A percentile compares a stretch with the other conserved stretches of the same genome.
Conservation (phyloP, 352 stramenopile genomes). For the Phytophthora crassamura region DNA sequence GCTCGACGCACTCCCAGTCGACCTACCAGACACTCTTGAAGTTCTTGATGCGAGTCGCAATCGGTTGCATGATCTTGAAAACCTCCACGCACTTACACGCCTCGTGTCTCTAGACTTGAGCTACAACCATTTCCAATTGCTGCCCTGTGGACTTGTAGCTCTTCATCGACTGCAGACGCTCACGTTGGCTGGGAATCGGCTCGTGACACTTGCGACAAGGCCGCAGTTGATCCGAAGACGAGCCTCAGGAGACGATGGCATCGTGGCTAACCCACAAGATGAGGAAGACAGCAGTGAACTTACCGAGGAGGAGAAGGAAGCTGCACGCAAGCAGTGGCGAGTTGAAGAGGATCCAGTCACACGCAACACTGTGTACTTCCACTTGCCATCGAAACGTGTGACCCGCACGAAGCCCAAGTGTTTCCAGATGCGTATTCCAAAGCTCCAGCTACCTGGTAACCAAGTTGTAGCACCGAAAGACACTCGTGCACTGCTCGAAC, state of each 20-base stretch:
- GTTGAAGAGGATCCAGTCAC: slow-evolving; percentile 64
- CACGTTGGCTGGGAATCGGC: slow-evolving; percentile 54
- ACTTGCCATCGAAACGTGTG: slow-evolving; percentile 52
- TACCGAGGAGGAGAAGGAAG: slow-evolving; percentile 44
- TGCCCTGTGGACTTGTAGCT: slow-evolving; percentile 56
- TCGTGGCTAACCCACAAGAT: slow-evolving; percentile 13
- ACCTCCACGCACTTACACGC: slow-evolving; percentile 52
- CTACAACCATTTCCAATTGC: slow-evolving; percentile 67
- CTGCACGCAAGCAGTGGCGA: slow-evolving; percentile 49
- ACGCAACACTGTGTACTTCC: slow-evolving; percentile 57
- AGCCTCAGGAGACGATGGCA: slow-evolving; percentile 10
- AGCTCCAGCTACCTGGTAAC: slow-evolving; percentile 38
- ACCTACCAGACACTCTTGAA: slow-evolving; percentile 47
- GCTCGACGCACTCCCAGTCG: slow-evolving; percentile 47
- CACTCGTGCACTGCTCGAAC: slow-evolving; percentile 24
- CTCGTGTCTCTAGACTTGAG: slow-evolving; percentile 65
- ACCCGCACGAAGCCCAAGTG: slow-evolving; percentile 61
- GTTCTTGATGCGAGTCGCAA: slow-evolving; percentile 56
- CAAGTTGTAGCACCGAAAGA: slow-evolving; percentile 6
- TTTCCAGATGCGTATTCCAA: slow-evolving; percentile 59
- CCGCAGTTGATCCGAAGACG: slow-evolving; percentile 31
- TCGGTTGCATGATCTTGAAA: slow-evolving; percentile 52
- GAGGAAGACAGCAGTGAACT: slow-evolving; percentile 13
- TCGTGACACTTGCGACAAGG: slow-evolving; percentile 69
- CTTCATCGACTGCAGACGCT: slow-evolving; percentile 57